Conservation (phyloP, 495 filamentous ascomycete genomes). For the Hyaloscypha finlandica region DNA sequence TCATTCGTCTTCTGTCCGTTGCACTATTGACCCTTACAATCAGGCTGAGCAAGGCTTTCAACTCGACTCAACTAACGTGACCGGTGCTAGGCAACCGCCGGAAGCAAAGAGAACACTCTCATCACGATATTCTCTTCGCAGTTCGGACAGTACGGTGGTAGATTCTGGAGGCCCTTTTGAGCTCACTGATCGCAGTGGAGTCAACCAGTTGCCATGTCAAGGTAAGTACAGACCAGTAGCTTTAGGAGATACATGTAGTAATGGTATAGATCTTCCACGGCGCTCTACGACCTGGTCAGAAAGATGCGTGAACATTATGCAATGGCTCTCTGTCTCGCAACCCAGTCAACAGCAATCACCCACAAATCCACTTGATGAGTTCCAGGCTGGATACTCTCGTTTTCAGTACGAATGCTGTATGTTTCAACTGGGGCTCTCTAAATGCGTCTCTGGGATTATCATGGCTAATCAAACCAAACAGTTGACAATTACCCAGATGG, state of each 20-base stretch:
- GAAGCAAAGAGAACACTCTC: constrained; percentile 14
- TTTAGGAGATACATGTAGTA: too few species aligned
- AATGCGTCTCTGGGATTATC: background rate
- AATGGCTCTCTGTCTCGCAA: background rate
- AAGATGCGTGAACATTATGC: background rate
- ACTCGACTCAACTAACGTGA: background rate
- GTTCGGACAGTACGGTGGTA: constrained; percentile 17
- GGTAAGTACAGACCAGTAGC: too few species aligned
- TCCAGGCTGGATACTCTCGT: background rate
- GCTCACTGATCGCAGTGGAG: too few species aligned
- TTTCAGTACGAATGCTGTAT: constrained; percentile 4
- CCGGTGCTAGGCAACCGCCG: background rate
- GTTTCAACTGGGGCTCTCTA: background rate
- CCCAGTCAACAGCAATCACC: background rate
- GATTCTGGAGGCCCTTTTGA: background rate
- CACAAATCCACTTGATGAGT: background rate
- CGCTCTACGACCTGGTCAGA: background rate
- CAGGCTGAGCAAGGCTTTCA: constrained; percentile 18
- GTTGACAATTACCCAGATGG: constrained; percentile 20
- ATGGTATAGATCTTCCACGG: too few species aligned
- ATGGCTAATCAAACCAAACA: background rate
- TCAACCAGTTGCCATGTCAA: too few species aligned
- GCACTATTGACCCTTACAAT: constrained; percentile 10
- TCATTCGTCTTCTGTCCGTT: constrained; percentile 10
- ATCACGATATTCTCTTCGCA: constrained; percentile 7